A percentile compares a stretch with the other conserved stretches of the same genome.
Conservation (phyloP, 2,329 filamentous ascomycete species). For the Fusarium sarcochroum region DNA sequence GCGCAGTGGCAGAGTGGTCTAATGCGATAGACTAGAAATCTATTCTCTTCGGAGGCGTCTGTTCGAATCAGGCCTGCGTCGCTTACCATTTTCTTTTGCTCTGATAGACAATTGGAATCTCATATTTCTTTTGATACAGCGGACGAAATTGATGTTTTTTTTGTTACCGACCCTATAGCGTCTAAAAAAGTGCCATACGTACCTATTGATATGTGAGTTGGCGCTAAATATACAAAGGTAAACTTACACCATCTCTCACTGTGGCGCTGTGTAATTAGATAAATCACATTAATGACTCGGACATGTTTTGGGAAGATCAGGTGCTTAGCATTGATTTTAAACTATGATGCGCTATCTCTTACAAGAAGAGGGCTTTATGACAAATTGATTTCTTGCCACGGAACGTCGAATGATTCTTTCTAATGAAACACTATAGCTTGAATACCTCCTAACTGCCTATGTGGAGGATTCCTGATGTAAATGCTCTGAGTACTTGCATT, state of each 20-base stretch:
- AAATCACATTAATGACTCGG: background rate
- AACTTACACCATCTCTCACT: background rate
- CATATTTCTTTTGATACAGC: fast-evolving
- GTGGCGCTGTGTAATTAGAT: background rate
- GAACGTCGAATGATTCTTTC: too few species aligned
- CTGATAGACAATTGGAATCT: background rate
- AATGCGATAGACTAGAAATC: conserved; percentile 37
- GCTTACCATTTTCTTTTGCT: conserved; percentile 41
- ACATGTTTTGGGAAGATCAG: too few species aligned
- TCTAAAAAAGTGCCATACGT: too few species aligned
- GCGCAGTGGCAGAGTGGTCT: conserved; percentile 37
- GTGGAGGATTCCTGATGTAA: too few species aligned
- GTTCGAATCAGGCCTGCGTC: conserved; percentile 36
- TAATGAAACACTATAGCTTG: too few species aligned
- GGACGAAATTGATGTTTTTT: too few species aligned
- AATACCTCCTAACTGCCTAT: too few species aligned
- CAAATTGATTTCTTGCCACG: too few species aligned
- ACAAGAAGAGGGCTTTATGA: too few species aligned
- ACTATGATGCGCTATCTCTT: too few species aligned
- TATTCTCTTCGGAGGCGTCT: conserved; percentile 36
- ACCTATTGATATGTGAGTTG: background rate
- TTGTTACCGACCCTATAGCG: too few species aligned
- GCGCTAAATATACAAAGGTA: background rate
- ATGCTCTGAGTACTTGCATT: background rate
- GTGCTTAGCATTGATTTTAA: too few species aligned